Evolutionary conservation across 2,329 filamentous ascomycete genomes (phyloP), one percentile per base, ranked within the genome.

Genomic region (Ascochyta koolunga): DNA sequence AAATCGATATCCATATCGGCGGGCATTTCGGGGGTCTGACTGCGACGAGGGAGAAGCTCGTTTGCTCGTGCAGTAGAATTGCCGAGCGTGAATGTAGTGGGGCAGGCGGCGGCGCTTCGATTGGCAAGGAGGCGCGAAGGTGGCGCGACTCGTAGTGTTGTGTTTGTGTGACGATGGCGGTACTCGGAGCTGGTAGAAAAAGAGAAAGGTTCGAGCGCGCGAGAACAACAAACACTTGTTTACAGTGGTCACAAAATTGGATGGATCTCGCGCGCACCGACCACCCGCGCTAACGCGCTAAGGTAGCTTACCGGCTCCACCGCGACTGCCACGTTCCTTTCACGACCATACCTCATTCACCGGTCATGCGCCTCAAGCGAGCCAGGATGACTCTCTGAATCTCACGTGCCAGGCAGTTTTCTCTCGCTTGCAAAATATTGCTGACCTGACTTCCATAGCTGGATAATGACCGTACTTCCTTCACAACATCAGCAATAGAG

Each of bases 1-100:
- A 85, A 85, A 78, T 98, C 93, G 70, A 96, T 92, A 68, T 88
- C 84, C 74, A 83, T 68, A 35, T 68, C 67, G 40, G 61, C 62
- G 39, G 71, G 60, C 69, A 72, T 74, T 40, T 41, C 24, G 32
- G 31, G 43, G 48, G 37, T 31, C 22, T 31, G 42, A 29, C 42
- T 42, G 50, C 36, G 49, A 54, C 52, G 45, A 54, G 31, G 39
- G 44, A 49, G 22, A 43, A 31, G 65, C 64, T 71, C 65, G 68
- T 70, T 66, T 72, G 69, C 68, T 68, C 64, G 62, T 65, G 56
- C 60, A 54, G 59, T 57, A 58, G 59, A 60, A 54, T 57, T 56
- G 50, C 55, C 43, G 49, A 58, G 57, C 56, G 46, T 53, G 56
- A 54, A 45, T 35, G 42, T 50, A 32, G 65, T 54, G 65, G 61